Evolutionary conservation across 306 rosid species (phyloP), one percentile per base, ranked within the genome.

Genomic region (Corylus avellana): DNA sequence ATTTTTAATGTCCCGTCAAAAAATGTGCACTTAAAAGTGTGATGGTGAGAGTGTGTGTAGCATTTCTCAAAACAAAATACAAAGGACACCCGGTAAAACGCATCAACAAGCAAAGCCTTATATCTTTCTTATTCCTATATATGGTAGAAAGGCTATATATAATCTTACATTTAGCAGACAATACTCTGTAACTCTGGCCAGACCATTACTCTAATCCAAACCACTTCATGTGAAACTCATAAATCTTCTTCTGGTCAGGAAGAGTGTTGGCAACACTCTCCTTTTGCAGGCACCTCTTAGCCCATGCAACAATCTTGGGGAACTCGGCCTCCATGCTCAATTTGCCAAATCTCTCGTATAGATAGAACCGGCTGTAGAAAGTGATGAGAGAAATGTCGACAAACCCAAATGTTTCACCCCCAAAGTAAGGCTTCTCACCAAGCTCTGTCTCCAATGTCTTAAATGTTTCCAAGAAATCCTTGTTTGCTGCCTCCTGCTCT

Each of bases 231-330:
- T 8, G 62, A 63, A 7, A 71, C 13, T 48, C 78, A 42, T 76
- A 76, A 25, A 77, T 18, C 51, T 81, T 81, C 6, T 63, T 57
- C 20, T 79, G 76, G 54, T 67, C 27, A 5, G 84, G 64, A 42
- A 80, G 79, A 12, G 82, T 74, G 7, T 56, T 76, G 16, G 76
- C 73, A 57, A 81, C 86, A 54, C 86, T 86, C 10, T 84, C 73
- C 56, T 75, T 81, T 44, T 78, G 75, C 56, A 72, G 9, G 61
- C 90, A 84, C 76, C 87, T 84, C 70, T 17, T 79, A 14, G 75
- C 84, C 90, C 90, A 87, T 44, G 58, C 82, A 67, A 78, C 47
- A 37, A 81, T 42, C 80, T 66, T 84, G 20, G 87, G 88, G 32
- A 86, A 81, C 46, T 84, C 86, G 3, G 75, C 27, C 68, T 76